Conservation (phyloP, 768 basidiomycete genomes). For the Boletellus sp. region DNA sequence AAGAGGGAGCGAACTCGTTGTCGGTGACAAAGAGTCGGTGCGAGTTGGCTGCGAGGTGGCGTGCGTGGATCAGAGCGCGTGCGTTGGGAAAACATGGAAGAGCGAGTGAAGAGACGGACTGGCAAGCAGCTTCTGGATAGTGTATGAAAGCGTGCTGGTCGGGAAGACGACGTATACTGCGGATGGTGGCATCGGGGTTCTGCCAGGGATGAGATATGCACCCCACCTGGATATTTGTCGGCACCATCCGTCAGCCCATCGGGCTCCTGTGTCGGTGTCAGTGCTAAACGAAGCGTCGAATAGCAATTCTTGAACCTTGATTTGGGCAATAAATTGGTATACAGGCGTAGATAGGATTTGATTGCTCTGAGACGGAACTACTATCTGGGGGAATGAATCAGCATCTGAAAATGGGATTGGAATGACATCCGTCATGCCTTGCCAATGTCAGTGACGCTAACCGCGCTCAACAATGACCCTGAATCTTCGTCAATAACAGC, state of each 20-base stretch:
- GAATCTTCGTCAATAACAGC: constrained; percentile 69
- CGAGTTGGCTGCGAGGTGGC: constrained; percentile 54
- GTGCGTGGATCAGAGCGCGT: constrained; percentile 3
- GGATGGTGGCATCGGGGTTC: not conserved
- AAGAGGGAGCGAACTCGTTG: constrained; percentile 45
- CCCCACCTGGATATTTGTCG: constrained; percentile 72
- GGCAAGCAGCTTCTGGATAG: constrained; percentile 77
- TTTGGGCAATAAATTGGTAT: constrained; percentile 62
- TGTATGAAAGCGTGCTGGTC: constrained; percentile 59
- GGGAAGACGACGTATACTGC: constrained; percentile 74
- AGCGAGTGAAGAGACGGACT: constrained; percentile 45
- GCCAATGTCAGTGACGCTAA: constrained; percentile 81
- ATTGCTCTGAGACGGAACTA: constrained; percentile 78
- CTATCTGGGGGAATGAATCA: constrained; percentile 44
- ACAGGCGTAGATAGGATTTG: constrained; percentile 68
- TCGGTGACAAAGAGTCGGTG: constrained; percentile 77
- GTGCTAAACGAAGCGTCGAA: not conserved
- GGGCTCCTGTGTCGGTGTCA: constrained; percentile 43
- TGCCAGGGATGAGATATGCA: not conserved
- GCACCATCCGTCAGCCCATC: constrained; percentile 76
- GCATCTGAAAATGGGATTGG: not conserved
- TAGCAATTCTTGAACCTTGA: constrained; percentile 51
- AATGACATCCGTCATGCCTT: constrained; percentile 42
- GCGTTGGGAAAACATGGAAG: not conserved
- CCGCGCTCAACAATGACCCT: constrained; percentile 64